Conservation (phyloP, 1,284 basidiomycete species). For the Neonothopanus nambi region DNA sequence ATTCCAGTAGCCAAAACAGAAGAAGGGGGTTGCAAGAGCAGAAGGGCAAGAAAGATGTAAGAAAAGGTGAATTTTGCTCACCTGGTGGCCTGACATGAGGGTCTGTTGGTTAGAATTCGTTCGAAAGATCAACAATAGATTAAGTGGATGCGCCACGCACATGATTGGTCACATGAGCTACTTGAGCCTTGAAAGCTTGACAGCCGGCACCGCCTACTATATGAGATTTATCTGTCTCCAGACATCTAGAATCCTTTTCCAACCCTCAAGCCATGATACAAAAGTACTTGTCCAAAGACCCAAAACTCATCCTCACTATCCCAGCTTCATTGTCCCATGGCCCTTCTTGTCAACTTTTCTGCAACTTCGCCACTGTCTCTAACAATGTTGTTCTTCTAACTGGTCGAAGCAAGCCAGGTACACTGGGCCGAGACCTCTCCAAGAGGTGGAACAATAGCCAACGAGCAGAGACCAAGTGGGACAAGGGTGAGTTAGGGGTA, state of each 20-base stretch:
- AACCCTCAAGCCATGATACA: constrained; percentile 80
- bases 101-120: too few species aligned
- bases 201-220: too few species aligned
- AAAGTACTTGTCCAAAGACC: constrained; percentile 81
- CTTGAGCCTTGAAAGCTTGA: too few species aligned
- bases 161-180: too few species aligned
- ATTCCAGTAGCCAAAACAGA: too few species aligned
- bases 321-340: constrained; percentile 93
- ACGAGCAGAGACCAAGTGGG: constrained; percentile 77
- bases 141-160: too few species aligned
- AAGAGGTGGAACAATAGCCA: constrained; percentile 86
- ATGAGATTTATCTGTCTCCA: constrained; percentile 36
- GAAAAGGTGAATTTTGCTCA: too few species aligned
- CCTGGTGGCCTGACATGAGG: too few species aligned
- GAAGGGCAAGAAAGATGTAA: too few species aligned
- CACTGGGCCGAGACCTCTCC: constrained; percentile 79
- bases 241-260: constrained; percentile 88
- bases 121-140: too few species aligned
- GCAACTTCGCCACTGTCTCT: constrained; percentile 77
- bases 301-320: constrained; percentile 92
- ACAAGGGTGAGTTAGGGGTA: constrained; percentile 86
- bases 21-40: too few species aligned
- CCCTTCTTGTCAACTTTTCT: constrained; percentile 83
- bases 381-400: constrained; percentile 89
- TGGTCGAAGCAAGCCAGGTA: constrained; percentile 74